These are phyloP conservation scores for Austroboletus festivus DNA, from an alignment of 768 basidiomycete genomes.

Conservation along the genomic window DNA sequence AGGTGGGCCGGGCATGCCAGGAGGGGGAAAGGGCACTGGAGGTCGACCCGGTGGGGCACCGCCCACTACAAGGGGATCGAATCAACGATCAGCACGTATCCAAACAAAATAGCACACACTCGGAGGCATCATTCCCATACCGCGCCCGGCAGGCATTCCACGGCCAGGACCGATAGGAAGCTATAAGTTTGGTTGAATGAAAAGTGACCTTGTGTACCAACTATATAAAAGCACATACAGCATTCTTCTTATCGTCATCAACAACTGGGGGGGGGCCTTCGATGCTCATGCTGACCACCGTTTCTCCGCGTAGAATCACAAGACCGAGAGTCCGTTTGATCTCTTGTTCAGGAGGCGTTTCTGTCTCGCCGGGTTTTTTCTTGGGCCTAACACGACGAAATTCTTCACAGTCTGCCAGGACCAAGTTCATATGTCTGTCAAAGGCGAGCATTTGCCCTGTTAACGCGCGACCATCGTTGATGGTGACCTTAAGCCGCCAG, in stretches of 20 bases:
- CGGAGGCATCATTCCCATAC: slow-evolving; percentile 93
- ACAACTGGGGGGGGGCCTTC: slow-evolving; percentile 93
- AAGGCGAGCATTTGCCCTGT: slow-evolving; percentile 99
- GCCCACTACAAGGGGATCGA: slow-evolving; percentile 44
- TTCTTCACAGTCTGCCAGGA: slow-evolving; percentile 97
- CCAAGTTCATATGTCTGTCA: slow-evolving; percentile 99
- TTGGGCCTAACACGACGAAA: slow-evolving; percentile 90
- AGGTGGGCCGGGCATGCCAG: slow-evolving; percentile 83
- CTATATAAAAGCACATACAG: slow-evolving; percentile 42
- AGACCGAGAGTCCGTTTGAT: slow-evolving; percentile 96
- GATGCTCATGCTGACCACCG: slow-evolving; percentile 90
- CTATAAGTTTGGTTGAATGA: slow-evolving; percentile 39
- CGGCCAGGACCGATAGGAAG: slow-evolving; percentile 87
- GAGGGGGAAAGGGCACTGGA: slow-evolving; percentile 58
- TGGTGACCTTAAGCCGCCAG: slow-evolving; percentile 94
- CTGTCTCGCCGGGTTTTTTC: slow-evolving; percentile 78
- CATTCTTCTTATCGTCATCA: slow-evolving; percentile 86
- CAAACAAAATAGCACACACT: slow-evolving; percentile 45
- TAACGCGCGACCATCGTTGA: slow-evolving; percentile 94
- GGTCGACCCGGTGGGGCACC: slow-evolving; percentile 62
- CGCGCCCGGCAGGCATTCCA: slow-evolving; percentile 94
- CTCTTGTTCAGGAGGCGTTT: slow-evolving; percentile 79
- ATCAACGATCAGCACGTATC: slow-evolving; percentile 14
- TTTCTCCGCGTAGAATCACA: slow-evolving; percentile 94
- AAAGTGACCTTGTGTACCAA: slow-evolving; percentile 2